Base-by-base conservation (phyloP, 139 green algal genomes). In the Coelastrella sp. region DNA sequence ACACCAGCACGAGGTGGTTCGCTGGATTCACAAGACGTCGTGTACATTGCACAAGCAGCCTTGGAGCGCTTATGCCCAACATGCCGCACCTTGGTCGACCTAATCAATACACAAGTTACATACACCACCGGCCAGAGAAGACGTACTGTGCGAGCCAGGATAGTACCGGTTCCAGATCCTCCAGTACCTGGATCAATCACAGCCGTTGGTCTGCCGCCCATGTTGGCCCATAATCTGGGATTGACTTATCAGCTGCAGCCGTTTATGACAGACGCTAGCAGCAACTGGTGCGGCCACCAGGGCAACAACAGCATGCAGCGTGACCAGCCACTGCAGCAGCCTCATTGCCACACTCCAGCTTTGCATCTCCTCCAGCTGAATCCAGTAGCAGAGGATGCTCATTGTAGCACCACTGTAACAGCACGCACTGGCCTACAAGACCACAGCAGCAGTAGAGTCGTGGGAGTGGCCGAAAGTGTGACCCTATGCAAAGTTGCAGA, bases 191-290 rank as follows among this genome's bases (percentile, higher is more conserved):
- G 24, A 11, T 7, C 25, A 79, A 11, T 63, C 60, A 25, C 86
- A 56, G 78, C 63, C 61, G 20, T 92, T 11, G 80, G 74, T 68
- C 60, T 95, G 15, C 12, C 93, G 4, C 93, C 93, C 6, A 22
- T 90, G 11, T n/a, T 94, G 9, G 91, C 93, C 7, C 79, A 93
- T 82, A 95, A 95, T 70, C 85, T 95, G 56, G 90, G 90, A n/a
- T 68, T 95, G 56, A 78, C 73, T 7, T 74, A 82, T 72, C 86
- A 93, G 65, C 83, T 95, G 65, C 20, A 70, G 63, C 91, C 89
- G 0, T 91, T 95, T 73, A 80, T 93, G 63, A 14, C 58, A 85
- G 81, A 35, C 59, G 20, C 14, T 27, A 68, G 27, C 11, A 68
- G 60, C n/a, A 25, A 8, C 59, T 8, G 57, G 70, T 68, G 75